A percentile compares a stretch with the other conserved stretches of the same genome.
Evolutionary conservation across 1,284 basidiomycete genomes (phyloP).

Genomic region (Pseudozyma thailandica): DNA sequence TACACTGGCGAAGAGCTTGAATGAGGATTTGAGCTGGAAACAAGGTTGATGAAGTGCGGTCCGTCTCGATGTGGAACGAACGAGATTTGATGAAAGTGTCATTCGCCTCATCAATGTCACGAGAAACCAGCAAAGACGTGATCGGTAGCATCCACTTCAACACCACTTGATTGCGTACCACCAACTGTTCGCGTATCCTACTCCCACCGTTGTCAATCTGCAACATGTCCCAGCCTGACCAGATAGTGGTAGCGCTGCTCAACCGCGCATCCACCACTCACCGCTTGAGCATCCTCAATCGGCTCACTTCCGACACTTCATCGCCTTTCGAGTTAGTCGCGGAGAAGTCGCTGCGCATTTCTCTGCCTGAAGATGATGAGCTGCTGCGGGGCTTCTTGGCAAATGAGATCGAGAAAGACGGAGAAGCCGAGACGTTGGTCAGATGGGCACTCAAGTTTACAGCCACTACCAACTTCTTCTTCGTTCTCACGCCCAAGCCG

Average conservation of each 20-base stretch:
- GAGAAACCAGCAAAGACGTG: too few species aligned
- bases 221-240: conserved; percentile 7
- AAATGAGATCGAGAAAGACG: conserved; percentile 20
- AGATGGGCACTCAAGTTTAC: conserved; percentile 50
- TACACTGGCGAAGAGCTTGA: too few species aligned
- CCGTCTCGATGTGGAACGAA: neutral
- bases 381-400: conserved; percentile 49
- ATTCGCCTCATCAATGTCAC: neutral
- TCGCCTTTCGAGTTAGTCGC: conserved; percentile 38
- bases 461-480: conserved; percentile 17
- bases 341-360: conserved; percentile 30
- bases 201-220: neutral
- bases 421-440: conserved; percentile 29
- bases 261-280: conserved; percentile 33
- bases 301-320: conserved; percentile 2
- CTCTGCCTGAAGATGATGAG: conserved; percentile 38
- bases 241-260: conserved; percentile 15
- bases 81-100: conserved; percentile 1
- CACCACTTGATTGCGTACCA: neutral
- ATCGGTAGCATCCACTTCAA: too few species aligned
- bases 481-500: conserved; percentile 35
- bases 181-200: neutral
- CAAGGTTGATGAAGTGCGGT: neutral
- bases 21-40: conserved; percentile 7
- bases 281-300: conserved; percentile 14